These are phyloP conservation scores for Rhizoclosmatium sp. DNA, from an alignment of 192 early-diverging fungal genomes.

Conservation along the genomic window DNA sequence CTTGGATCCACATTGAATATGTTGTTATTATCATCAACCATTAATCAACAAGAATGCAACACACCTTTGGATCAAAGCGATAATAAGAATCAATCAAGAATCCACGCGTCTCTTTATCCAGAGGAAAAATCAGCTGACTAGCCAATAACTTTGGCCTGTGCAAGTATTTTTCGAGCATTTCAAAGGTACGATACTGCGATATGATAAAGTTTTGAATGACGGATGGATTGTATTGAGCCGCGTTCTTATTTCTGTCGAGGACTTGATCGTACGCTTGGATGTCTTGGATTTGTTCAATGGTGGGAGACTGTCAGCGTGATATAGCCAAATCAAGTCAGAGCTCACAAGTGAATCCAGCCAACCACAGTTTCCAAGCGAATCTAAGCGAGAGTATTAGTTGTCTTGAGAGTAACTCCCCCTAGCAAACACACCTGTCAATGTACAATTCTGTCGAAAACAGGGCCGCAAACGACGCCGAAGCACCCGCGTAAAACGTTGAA, in stretches of 20 bases:
- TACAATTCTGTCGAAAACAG: slow-evolving; percentile 9
- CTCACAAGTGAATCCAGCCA: slow-evolving; percentile 17
- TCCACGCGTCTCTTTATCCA: slow-evolving; percentile 33
- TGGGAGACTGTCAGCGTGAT: neutral
- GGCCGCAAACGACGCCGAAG: neutral
- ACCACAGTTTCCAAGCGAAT: slow-evolving; percentile 27
- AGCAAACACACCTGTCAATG: slow-evolving; percentile 37
- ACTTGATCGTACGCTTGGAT: slow-evolving; percentile 37
- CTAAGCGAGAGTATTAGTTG: neutral
- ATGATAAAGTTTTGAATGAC: slow-evolving; percentile 39
- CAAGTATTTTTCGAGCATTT: slow-evolving; percentile 54
- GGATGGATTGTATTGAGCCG: neutral
- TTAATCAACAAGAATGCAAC: too few relatives aligned
- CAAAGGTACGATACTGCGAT: slow-evolving; percentile 59
- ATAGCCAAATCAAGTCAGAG: too few relatives aligned
- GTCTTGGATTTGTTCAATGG: slow-evolving; percentile 33
- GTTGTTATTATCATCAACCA: too few relatives aligned
- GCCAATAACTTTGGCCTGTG: slow-evolving; percentile 48
- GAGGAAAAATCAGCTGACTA: slow-evolving; percentile 52
- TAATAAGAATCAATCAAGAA: slow-evolving; percentile 61
- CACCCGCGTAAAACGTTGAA: neutral
- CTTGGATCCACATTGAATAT: slow-evolving; percentile 38
- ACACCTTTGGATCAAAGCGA: slow-evolving; percentile 49
- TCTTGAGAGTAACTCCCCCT: neutral
- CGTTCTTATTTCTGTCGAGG: slow-evolving; percentile 3